Evolutionary conservation across 2,329 filamentous ascomycete species (phyloP).

Genomic region (Metarhizium robertsii): DNA sequence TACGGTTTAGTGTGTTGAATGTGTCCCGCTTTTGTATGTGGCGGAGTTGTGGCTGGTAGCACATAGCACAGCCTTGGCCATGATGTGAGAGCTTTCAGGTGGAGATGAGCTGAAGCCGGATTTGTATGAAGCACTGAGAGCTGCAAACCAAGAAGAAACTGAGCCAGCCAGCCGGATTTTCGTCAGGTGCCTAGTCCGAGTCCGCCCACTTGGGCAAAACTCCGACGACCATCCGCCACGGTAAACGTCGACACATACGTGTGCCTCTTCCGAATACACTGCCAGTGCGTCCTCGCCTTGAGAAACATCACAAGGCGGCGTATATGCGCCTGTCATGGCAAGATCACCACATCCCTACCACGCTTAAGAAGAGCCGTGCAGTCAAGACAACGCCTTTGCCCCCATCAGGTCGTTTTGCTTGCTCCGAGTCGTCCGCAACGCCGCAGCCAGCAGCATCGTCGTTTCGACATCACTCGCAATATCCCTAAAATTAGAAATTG

Average conservation of each 20-base stretch:
- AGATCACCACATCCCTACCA: not conserved
- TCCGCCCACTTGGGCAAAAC: not conserved
- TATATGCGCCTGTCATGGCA: conserved; percentile 6
- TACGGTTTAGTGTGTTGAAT: conserved; percentile 17
- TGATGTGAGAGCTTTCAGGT: no score
- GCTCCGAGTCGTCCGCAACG: conserved; percentile 1
- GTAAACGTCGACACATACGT: not conserved
- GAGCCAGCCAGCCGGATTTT: not conserved
- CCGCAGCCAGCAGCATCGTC: not conserved
- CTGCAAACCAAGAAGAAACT: no score
- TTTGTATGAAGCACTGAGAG: no score
- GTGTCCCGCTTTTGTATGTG: conserved; percentile 11
- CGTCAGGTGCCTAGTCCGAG: not conserved
- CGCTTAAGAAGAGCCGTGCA: not conserved
- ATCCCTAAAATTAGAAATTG: not conserved
- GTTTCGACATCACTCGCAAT: not conserved
- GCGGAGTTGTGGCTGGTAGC: not conserved
- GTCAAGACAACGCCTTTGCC: not conserved
- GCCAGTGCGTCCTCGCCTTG: not conserved
- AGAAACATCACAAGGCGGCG: not conserved
- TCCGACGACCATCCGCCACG: no score
- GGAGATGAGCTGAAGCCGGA: no score
- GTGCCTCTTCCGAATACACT: not conserved
- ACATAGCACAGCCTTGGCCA: no score
- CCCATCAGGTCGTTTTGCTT: not conserved